A percentile compares a stretch with the other conserved stretches of the same genome.
These are phyloP conservation scores for Ormosia semicastrata DNA, from an alignment of 306 rosid species.

Conservation along the genomic window DNA sequence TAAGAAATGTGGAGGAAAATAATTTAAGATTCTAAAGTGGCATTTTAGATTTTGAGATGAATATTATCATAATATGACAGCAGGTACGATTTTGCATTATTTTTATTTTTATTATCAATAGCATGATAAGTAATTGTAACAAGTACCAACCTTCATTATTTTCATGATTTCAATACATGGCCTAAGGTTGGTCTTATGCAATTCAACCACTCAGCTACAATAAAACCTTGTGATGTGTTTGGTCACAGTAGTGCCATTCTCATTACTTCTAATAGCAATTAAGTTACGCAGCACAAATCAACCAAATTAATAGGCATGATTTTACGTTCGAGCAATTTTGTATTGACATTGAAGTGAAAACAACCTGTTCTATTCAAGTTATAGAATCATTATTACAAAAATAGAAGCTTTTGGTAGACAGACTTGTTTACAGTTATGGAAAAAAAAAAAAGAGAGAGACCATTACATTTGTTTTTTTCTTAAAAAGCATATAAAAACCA, in stretches of 20 bases:
- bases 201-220: not conserved
- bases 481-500: not conserved
- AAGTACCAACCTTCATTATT: not conserved
- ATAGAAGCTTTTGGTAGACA: constrained; percentile 3
- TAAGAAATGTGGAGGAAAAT: not conserved
- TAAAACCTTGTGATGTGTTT: constrained; percentile 1
- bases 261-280: not conserved
- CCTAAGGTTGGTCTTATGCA: not conserved
- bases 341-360: constrained; percentile 1
- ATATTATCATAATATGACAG: not conserved
- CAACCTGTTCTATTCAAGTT: not conserved
- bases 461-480: no score
- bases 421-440: not conserved
- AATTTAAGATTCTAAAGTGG: not conserved
- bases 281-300: not conserved
- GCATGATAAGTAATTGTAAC: not conserved
- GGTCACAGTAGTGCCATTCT: not conserved
- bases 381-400: not conserved
- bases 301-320: constrained; percentile 21
- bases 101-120: not conserved
- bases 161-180: not conserved
- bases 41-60: not conserved
- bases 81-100: not conserved
- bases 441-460: not conserved
- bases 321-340: not conserved